Conservation (phyloP, 106 monocot species). For the Apostasia ramifera region DNA sequence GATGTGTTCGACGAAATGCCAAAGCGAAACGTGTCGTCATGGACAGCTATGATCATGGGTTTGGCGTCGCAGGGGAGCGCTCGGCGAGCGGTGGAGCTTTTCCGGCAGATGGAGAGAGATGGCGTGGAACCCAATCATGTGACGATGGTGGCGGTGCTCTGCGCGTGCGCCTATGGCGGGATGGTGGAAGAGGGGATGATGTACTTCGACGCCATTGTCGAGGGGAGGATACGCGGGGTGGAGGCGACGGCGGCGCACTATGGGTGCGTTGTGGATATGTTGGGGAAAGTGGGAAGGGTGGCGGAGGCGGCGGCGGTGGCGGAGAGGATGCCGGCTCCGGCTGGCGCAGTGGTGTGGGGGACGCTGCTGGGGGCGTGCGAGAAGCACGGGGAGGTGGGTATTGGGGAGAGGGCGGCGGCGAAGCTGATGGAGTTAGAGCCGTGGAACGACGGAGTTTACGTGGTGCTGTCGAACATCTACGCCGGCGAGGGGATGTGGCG, state of each 20-base stretch:
- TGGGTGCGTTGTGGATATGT: constrained; percentile 64
- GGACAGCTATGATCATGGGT: constrained; percentile 68
- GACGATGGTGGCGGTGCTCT: constrained; percentile 54
- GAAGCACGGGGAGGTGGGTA: constrained; percentile 49
- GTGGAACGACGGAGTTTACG: constrained; percentile 78
- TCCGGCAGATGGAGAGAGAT: constrained; percentile 30
- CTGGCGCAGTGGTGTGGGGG: constrained; percentile 49
- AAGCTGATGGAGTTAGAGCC: constrained; percentile 54
- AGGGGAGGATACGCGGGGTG: constrained; percentile 19
- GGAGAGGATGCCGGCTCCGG: constrained; percentile 37
- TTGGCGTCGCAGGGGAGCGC: constrained; percentile 47
- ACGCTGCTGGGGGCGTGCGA: constrained; percentile 67
- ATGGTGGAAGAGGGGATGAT: constrained; percentile 45
- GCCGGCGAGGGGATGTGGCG: constrained; percentile 44
- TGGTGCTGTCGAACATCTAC: constrained; percentile 68
- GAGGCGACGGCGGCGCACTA: constrained; percentile 46
- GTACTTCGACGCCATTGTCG: constrained; percentile 30
- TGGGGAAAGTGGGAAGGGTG: constrained; percentile 55
- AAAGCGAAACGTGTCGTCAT: constrained; percentile 39
- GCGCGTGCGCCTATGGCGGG: constrained; percentile 60
- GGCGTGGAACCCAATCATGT: constrained; percentile 44
- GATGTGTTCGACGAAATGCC: constrained; percentile 36
- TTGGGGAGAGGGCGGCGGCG: constrained; percentile 55
- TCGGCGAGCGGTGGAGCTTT: constrained; percentile 27
- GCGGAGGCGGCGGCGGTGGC: constrained; percentile 38